Evolutionary conservation across 2,329 filamentous ascomycete genomes (phyloP).

Genomic region (Botrytis fragariae): DNA sequence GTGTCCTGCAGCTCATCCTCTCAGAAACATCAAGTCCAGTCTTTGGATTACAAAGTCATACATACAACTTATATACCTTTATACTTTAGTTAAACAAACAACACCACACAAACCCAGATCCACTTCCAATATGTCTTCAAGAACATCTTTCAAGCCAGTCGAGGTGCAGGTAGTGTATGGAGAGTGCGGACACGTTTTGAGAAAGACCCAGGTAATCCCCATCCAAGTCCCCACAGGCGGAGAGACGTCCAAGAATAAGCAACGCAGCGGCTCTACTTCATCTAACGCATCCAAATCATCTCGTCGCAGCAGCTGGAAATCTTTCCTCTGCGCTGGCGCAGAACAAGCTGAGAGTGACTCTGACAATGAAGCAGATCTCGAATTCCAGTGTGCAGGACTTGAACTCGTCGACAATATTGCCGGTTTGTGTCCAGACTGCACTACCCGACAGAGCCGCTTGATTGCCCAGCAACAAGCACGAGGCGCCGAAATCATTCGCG

Average conservation of each 20-base stretch:
- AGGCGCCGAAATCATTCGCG: neutral
- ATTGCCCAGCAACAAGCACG: neutral
- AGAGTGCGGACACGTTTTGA: neutral
- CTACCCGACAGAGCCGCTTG: neutral
- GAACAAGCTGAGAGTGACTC: constrained; percentile 2
- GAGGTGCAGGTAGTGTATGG: constrained; percentile 1
- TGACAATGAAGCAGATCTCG: constrained; percentile 9
- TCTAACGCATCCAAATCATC: neutral
- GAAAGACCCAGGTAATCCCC: constrained; percentile 2
- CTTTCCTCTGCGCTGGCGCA: neutral
- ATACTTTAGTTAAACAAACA: neutral
- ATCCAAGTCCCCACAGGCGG: neutral
- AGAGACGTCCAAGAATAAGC: neutral
- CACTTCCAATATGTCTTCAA: constrained; percentile 3
- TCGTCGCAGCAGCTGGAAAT: constrained; percentile 14
- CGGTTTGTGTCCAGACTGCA: neutral
- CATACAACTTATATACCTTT: neutral
- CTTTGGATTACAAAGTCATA: neutral
- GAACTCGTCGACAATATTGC: neutral
- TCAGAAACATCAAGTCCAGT: neutral
- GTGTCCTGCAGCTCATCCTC: neutral
- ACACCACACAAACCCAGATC: neutral
- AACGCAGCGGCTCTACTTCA: neutral
- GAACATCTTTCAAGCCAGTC: neutral
- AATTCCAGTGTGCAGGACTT: neutral